These are phyloP conservation scores for Torulaspora delbrueckii DNA, from an alignment of 805 yeast species.

Conservation along the genomic window DNA sequence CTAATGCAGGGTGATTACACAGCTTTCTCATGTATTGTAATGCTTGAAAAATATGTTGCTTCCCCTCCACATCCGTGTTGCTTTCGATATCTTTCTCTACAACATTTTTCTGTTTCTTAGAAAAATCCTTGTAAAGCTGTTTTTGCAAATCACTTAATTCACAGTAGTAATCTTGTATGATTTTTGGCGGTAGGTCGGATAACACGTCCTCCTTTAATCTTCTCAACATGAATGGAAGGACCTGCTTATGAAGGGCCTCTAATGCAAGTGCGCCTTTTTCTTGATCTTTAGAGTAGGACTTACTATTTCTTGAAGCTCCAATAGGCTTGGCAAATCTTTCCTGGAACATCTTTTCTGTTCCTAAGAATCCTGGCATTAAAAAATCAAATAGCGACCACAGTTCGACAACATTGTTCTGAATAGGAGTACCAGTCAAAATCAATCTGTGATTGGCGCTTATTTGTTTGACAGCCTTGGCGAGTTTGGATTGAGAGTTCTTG, in stretches of 20 bases:
- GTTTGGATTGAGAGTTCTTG: conserved; percentile 82
- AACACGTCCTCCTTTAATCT: conserved; percentile 94
- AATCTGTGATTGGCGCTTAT: conserved; percentile 83
- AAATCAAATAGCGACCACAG: conserved; percentile 97
- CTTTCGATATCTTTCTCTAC: conserved; percentile 61
- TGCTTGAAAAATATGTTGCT: conserved; percentile 95
- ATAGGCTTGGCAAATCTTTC: conserved; percentile 97
- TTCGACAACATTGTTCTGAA: conserved; percentile 93
- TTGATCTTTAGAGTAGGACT: conserved; percentile 86
- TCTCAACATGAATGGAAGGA: conserved; percentile 91
- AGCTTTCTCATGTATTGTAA: conserved; percentile 94
- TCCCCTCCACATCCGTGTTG: conserved; percentile 46
- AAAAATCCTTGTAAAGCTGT: conserved; percentile 82
- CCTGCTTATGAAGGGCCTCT: conserved; percentile 95
- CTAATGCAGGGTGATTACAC: conserved; percentile 94
- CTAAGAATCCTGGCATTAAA: conserved; percentile 97
- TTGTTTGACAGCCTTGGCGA: conserved; percentile 81
- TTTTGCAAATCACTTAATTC: conserved; percentile 89
- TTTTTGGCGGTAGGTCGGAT: conserved; percentile 95
- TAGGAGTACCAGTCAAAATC: conserved; percentile 94
- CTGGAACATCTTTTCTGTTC: conserved; percentile 89
- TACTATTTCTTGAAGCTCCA: conserved; percentile 85
- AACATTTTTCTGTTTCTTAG: conserved; percentile 70
- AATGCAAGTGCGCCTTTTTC: conserved; percentile 95
- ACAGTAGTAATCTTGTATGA: conserved; percentile 96